Conservation (phyloP, 371 early-diverging fungal genomes). For the Dichotomocladium elegans region DNA sequence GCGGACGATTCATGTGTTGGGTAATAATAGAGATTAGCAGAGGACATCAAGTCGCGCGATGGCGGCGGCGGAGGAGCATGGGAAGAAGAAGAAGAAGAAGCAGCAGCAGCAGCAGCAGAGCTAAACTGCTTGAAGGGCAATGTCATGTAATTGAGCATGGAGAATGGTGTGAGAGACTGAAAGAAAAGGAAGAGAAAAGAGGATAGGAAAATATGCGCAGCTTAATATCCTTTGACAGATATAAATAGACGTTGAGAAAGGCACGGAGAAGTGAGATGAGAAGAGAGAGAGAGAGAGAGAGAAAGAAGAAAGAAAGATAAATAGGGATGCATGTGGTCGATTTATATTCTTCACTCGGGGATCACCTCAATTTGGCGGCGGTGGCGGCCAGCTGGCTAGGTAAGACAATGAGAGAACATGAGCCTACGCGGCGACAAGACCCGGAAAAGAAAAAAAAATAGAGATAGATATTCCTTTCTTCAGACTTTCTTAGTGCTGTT, state of each 20-base stretch:
- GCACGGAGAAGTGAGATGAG: not conserved
- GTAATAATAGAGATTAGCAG: not conserved
- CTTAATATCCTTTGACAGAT: not conserved
- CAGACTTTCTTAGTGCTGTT: not conserved
- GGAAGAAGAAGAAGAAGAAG: not conserved
- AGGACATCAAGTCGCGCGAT: too few relatives aligned
- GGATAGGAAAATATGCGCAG: not conserved
- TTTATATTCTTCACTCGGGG: not conserved
- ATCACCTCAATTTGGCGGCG: too few relatives aligned
- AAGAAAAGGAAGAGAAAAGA: not conserved
- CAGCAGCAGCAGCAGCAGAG: not conserved
- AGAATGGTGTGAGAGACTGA: not conserved
- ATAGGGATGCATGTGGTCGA: not conserved
- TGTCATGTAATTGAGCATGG: conserved; percentile 5
- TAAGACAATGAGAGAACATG: too few relatives aligned
- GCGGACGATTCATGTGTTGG: not conserved
- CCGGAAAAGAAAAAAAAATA: too few relatives aligned
- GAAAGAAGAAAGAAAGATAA: not conserved
- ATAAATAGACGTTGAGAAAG: not conserved
- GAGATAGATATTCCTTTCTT: too few relatives aligned
- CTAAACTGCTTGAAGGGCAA: not conserved
- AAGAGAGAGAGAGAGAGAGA: not conserved
- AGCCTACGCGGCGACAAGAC: not conserved
- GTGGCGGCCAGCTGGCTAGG: too few relatives aligned
- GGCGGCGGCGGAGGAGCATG: not conserved